Conservation (phyloP, 805 yeast genomes). For the Kodamaea kaohsiungensis region DNA sequence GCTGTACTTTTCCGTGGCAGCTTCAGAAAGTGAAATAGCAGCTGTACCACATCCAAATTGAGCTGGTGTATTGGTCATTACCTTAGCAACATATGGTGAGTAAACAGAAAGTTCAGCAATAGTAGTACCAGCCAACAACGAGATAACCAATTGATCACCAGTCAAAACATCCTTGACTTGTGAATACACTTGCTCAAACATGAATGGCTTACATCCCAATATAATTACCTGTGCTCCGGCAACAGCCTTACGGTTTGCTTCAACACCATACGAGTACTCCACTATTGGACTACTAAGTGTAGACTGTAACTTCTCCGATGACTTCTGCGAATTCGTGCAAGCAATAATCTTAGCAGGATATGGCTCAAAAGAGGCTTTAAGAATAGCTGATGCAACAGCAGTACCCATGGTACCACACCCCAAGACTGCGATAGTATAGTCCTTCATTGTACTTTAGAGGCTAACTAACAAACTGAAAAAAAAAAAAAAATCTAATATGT, state of each 20-base stretch:
- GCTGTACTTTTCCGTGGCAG: constrained; percentile 44
- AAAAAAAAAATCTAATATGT: too few species aligned
- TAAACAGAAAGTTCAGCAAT: constrained; percentile 61
- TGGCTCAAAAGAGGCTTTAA: constrained; percentile 48
- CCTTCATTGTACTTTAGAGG: constrained; percentile 17
- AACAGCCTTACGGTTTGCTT: constrained; percentile 59
- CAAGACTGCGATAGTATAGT: constrained; percentile 69
- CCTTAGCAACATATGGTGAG: constrained; percentile 70
- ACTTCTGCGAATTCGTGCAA: constrained; percentile 62
- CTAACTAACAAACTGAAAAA: background rate
- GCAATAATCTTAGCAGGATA: constrained; percentile 75
- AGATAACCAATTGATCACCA: constrained; percentile 63
- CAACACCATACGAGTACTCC: constrained; percentile 46
- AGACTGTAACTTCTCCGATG: constrained; percentile 36
- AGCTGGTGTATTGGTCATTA: constrained; percentile 99
- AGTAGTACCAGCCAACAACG: constrained; percentile 92
- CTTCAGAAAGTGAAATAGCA: constrained; percentile 71
- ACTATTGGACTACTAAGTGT: constrained; percentile 48
- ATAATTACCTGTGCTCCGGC: constrained; percentile 66
- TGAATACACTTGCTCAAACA: constrained; percentile 62
- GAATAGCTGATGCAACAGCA: constrained; percentile 81
- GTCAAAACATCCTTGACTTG: constrained; percentile 47
- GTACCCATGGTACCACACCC: constrained; percentile 98
- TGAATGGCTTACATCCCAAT: constrained; percentile 86
- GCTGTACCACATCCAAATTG: constrained; percentile 93